Percentiles rank a stretch among this genome's conserved stretches.
phyloP scores from a whole-genome alignment of 805 yeast genomes.

The Brettanomyces sp. region DNA sequence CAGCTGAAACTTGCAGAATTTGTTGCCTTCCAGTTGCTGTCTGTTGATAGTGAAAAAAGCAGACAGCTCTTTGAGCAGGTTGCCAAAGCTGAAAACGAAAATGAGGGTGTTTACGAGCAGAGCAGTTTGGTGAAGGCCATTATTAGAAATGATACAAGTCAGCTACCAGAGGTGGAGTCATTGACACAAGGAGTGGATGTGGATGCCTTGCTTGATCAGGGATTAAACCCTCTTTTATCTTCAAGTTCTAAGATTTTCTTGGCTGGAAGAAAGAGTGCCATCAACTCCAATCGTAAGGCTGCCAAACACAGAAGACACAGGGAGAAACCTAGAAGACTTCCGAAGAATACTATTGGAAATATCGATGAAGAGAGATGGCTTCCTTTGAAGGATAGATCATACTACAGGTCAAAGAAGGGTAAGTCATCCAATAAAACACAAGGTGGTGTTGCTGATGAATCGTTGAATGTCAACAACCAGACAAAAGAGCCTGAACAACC shows the following conservation, averaged over 20 bases:
- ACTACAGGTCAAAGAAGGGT: constrained; percentile 70
- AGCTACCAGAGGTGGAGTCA: constrained; percentile 15
- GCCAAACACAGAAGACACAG: constrained; percentile 10
- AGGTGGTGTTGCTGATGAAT: constrained; percentile 46
- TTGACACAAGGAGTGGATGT: constrained; percentile 24
- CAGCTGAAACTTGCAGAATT: constrained; percentile 22
- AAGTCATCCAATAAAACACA: constrained; percentile 46
- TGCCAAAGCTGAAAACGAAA: constrained; percentile 8
- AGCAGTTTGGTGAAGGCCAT: constrained; percentile 8
- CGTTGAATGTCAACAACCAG: constrained; percentile 14
- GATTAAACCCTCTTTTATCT: constrained; percentile 17
- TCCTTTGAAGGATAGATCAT: constrained; percentile 76
- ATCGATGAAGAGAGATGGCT: constrained; percentile 83
- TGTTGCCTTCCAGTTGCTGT: constrained; percentile 29
- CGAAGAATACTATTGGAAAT: constrained; percentile 15
- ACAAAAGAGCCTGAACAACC: constrained; percentile 5
- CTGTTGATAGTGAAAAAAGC: constrained; percentile 25
- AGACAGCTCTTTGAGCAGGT: constrained; percentile 20
- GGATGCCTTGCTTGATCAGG: constrained; percentile 20
- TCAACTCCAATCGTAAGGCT: constrained; percentile 7
- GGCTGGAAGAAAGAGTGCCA: constrained; percentile 6
- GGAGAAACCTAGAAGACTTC: constrained; percentile 20
- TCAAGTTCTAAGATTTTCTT: not conserved
- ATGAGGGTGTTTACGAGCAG: constrained; percentile 10
- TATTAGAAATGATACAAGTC: constrained; percentile 3